Evolutionary conservation across 768 basidiomycete genomes (phyloP).

Genomic region (Lactarius sanguifluus): DNA sequence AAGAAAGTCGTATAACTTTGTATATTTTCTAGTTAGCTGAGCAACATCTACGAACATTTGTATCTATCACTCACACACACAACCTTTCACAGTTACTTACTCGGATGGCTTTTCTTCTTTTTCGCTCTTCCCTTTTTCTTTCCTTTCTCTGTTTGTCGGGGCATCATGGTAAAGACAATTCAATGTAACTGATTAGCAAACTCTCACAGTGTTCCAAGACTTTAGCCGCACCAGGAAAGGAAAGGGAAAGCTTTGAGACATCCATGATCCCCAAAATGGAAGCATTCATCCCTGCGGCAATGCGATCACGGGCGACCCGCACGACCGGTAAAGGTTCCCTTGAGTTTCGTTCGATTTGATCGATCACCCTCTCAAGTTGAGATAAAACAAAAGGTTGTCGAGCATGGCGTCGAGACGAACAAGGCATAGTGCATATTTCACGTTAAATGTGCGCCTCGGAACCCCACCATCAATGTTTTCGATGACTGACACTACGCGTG

Average conservation of each 20-base stretch:
- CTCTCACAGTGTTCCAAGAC: background rate
- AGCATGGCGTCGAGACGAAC: background rate
- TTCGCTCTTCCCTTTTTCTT: background rate
- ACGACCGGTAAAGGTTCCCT: background rate
- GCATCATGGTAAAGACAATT: conserved; percentile 4
- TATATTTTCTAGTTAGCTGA: conserved; percentile 15
- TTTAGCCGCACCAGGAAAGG: background rate
- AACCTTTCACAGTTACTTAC: conserved; percentile 4
- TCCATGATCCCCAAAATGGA: background rate
- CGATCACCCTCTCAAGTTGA: conserved; percentile 9
- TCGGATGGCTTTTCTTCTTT: conserved; percentile 2
- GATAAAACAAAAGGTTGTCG: background rate
- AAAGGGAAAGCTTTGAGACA: background rate
- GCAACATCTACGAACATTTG: conserved; percentile 20
- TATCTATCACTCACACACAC: conserved; percentile 23
- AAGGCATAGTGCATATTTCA: background rate
- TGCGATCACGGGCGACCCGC: background rate
- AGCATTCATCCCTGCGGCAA: background rate
- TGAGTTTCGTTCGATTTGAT: conserved; percentile 11
- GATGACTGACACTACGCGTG: conserved; percentile 1
- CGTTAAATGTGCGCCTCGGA: background rate
- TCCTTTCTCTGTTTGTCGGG: background rate
- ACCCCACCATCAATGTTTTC: background rate
- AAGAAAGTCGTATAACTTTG: conserved; percentile 20
- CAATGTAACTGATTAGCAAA: conserved; percentile 26